phyloP scores from a whole-genome alignment of 2,329 filamentous ascomycete genomes.

The Penicillium sp. region DNA sequence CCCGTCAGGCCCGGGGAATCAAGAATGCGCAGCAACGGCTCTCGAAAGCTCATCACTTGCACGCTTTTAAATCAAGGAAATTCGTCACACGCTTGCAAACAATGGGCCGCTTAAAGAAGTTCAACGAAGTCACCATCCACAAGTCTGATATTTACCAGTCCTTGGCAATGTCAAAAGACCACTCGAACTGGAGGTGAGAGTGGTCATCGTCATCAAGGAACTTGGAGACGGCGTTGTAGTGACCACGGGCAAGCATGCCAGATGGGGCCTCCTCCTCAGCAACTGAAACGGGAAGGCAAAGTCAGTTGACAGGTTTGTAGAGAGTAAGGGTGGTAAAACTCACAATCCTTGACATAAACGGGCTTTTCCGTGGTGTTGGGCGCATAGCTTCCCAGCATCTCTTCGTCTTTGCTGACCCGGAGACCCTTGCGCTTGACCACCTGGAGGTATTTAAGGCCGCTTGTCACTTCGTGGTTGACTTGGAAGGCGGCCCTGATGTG shows the following conservation, averaged over 20 bases:
- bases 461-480: slow-evolving; percentile 94
- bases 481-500: slow-evolving; percentile 92
- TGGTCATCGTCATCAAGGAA: slow-evolving; percentile 95
- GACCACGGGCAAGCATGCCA: slow-evolving; percentile 81
- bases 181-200: slow-evolving; percentile 85
- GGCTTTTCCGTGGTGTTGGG: slow-evolving; percentile 86
- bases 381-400: slow-evolving; percentile 97
- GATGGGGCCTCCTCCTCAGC: slow-evolving; percentile 85
- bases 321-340: slow-evolving; percentile 35
- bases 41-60: slow-evolving; percentile 20
- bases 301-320: not conserved
- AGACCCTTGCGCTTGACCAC: slow-evolving; percentile 85
- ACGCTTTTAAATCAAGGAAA: slow-evolving; percentile 29
- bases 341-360: slow-evolving; percentile 86
- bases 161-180: slow-evolving; percentile 95
- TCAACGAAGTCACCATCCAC: slow-evolving; percentile 14
- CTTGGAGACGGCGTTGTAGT: slow-evolving; percentile 82
- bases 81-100: slow-evolving; percentile 27
- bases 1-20: not conserved
- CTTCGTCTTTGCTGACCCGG: slow-evolving; percentile 82
- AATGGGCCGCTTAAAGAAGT: slow-evolving; percentile 21
- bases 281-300: slow-evolving; percentile 52
- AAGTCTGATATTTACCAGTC: slow-evolving; percentile 58
- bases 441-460: slow-evolving; percentile 92
- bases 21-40: slow-evolving; percentile 10